phyloP scores from a whole-genome alignment of 1,284 basidiomycete genomes.

The Phylloporus gajari region DNA sequence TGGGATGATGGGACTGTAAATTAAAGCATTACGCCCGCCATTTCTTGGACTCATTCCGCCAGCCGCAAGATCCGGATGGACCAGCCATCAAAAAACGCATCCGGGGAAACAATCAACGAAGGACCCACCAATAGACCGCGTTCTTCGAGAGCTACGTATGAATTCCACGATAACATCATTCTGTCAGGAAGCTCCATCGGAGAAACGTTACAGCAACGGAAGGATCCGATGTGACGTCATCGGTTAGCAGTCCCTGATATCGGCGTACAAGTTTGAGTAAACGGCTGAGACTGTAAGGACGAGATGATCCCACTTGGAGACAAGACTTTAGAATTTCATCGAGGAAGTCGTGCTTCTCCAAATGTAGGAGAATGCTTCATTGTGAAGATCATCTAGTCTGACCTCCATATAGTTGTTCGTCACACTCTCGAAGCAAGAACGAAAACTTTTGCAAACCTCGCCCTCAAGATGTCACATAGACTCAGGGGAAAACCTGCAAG shows the following conservation, averaged over 20 bases:
- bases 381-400: constrained; percentile 29
- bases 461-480: constrained; percentile 45
- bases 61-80: not conserved
- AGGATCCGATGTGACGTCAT: constrained; percentile 37
- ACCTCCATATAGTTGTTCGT: constrained; percentile 19
- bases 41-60: not conserved
- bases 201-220: constrained; percentile 21
- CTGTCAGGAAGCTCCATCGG: constrained; percentile 36
- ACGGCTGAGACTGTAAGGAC: not conserved
- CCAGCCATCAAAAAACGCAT: not conserved
- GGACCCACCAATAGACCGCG: not conserved
- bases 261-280: constrained; percentile 17
- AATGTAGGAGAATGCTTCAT: constrained; percentile 31
- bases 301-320: constrained; percentile 26
- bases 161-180: constrained; percentile 33
- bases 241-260: constrained; percentile 29
- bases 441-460: constrained; percentile 30
- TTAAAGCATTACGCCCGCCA: not conserved
- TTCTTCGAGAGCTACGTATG: constrained; percentile 31
- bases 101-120: not conserved
- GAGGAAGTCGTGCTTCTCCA: constrained; percentile 35
- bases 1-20: not conserved
- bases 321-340: constrained; percentile 32
- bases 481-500: constrained; percentile 24
- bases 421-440: not conserved